These are phyloP conservation scores for Zoysia matrella DNA, from an alignment of 202 grass and related monocot genomes.

Conservation along the genomic window DNA sequence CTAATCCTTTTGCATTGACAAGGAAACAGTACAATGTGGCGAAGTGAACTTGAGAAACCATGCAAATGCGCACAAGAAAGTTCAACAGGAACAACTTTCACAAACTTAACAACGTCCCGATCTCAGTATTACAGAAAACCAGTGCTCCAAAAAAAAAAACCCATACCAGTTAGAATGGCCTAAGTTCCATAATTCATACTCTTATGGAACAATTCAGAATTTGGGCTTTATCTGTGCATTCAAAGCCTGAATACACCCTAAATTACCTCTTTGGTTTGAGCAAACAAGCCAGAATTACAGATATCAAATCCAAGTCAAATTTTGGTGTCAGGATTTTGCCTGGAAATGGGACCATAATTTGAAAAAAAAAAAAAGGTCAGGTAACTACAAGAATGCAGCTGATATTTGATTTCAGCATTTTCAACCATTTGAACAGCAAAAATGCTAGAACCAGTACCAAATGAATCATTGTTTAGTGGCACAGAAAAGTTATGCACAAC, in stretches of 20 bases:
- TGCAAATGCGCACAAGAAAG: not conserved
- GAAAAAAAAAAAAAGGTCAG: not conserved
- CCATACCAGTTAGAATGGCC: slow-evolving; percentile 12
- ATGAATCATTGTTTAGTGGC: not conserved
- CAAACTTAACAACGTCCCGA: not conserved
- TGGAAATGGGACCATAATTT: not conserved
- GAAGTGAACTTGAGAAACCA: slow-evolving; percentile 1
- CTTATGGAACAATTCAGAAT: not conserved
- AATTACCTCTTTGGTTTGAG: not conserved
- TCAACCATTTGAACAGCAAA: not conserved
- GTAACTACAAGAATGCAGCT: not conserved
- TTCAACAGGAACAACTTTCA: not conserved
- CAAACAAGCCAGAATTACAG: not conserved
- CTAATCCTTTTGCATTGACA: not conserved
- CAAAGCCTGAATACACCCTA: slow-evolving; percentile 20
- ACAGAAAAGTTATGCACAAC: not conserved
- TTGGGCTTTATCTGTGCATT: not conserved
- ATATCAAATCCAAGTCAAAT: not conserved
- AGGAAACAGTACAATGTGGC: not conserved
- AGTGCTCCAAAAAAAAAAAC: not conserved
- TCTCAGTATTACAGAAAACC: not conserved
- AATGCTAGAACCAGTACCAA: not conserved
- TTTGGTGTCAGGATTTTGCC: not conserved
- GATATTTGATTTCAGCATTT: not conserved
- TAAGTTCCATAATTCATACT: not conserved